These are phyloP conservation scores for Zalerion maritima DNA, from an alignment of 495 filamentous ascomycete species.

Conservation along the genomic window DNA sequence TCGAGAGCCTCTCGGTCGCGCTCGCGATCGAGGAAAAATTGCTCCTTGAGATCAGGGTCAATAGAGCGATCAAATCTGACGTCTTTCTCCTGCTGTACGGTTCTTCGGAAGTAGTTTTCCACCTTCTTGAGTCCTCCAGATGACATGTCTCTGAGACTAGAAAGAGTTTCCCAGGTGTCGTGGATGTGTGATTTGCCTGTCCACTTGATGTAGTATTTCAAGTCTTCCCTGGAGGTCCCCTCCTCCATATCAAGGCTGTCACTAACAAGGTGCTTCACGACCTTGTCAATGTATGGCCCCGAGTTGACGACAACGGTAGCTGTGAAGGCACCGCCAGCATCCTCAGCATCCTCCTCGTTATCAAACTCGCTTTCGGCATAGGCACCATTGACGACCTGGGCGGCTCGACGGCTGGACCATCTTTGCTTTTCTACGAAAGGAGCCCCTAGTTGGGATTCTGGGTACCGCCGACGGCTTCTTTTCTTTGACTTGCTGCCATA, in stretches of 20 bases:
- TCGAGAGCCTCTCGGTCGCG: constrained; percentile 66
- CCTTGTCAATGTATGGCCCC: constrained; percentile 69
- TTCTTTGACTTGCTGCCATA: constrained; percentile 68
- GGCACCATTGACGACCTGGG: constrained; percentile 74
- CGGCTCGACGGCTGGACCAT: constrained; percentile 79
- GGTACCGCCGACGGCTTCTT: constrained; percentile 60
- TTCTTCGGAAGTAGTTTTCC: constrained; percentile 85
- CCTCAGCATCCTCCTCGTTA: constrained; percentile 60
- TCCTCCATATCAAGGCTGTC: constrained; percentile 45
- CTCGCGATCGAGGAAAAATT: constrained; percentile 80
- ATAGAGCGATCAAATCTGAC: constrained; percentile 53
- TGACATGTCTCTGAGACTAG: constrained; percentile 39
- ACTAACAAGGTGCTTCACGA: constrained; percentile 71
- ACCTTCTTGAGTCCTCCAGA: constrained; percentile 64
- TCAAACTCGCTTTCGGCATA: constrained; percentile 72
- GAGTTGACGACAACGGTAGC: constrained; percentile 49
- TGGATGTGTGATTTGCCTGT: constrained; percentile 88
- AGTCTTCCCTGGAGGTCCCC: constrained; percentile 60
- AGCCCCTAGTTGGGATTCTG: constrained; percentile 42
- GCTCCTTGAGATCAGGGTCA: constrained; percentile 75
- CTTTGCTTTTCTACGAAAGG: constrained; percentile 58
- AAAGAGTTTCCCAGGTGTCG: constrained; percentile 79
- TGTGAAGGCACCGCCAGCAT: constrained; percentile 52
- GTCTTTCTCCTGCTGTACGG: constrained; percentile 57
- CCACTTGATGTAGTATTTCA: constrained; percentile 96